Evolutionary conservation across 768 basidiomycete species (phyloP), one percentile per base, ranked within the genome.

Genomic region (Amanita jacksonii): DNA sequence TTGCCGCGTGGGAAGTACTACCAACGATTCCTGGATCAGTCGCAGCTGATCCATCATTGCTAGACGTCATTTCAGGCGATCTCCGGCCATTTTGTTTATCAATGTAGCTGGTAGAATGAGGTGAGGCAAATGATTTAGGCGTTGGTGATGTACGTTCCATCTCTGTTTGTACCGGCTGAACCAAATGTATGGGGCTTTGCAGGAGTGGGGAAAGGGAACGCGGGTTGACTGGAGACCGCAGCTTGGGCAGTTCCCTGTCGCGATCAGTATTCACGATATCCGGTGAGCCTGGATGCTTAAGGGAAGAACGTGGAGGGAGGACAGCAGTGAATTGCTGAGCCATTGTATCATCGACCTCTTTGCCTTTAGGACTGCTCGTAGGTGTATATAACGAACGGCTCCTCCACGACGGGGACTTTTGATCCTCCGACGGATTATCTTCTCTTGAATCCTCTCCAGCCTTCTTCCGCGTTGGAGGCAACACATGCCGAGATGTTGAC

Each of bases 391-490:
- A 49, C 23, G 39, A 25, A 6, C 54, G 48, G 16, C 46, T 52
- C 27, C 44, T 55, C 36, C 51, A 49, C 27, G 23, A n/a, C n/a
- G n/a, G 38, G 7, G 52, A 41, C 32, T 52, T 63, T 41, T 67
- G 62, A 22, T 59, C 54, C 43, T 72, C 72, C 27, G 63, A 66
- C 0, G 65, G 58, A 38, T 73, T 74, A 48, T 75, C 73, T 45
- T 62, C 62, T 43, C 60, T 54, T 28, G 58, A 54, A 48, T 73
- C 72, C 3, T 69, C 71, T 25, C 71, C 67, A 30, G 62, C 57
- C 13, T 67, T 68, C 48, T 68, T 68, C 39, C 68, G 63, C 42
- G 69, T 63, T 23, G 64, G 54, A 33, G 72, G 65, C 8, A 68
- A 68, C 47, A 72, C 38, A 51, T 75, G 68, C 47, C 70, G 68